Evolutionary conservation across 2,329 filamentous ascomycete species (phyloP).

Genomic region (Furcasterigmium furcatum): DNA sequence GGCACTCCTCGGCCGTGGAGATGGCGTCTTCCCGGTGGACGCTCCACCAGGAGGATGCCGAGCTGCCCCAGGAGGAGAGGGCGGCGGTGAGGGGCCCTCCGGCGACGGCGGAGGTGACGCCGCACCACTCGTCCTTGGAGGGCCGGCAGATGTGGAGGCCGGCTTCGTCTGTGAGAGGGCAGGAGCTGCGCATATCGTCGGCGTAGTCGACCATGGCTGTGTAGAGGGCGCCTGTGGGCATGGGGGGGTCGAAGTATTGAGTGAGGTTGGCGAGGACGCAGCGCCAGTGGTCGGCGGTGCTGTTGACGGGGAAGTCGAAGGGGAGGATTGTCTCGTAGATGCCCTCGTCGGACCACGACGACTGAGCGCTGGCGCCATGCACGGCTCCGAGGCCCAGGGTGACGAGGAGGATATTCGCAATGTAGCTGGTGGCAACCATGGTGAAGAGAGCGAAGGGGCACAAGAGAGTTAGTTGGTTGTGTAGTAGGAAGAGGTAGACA

Average conservation of each 20-base stretch:
- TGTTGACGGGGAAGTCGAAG: not conserved
- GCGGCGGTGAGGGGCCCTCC: not conserved
- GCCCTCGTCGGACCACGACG: not conserved
- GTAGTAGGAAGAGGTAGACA: not conserved
- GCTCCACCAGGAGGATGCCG: not conserved
- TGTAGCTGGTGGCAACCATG: not conserved
- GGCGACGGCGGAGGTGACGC: not conserved
- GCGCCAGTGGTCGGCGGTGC: not conserved
- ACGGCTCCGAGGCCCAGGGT: too few relatives aligned
- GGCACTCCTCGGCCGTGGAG: not conserved
- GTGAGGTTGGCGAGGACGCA: not conserved
- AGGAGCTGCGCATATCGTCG: too few relatives aligned
- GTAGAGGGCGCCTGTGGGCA: not conserved
- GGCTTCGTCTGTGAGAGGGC: too few relatives aligned
- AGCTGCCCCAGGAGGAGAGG: not conserved
- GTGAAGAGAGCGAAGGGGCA: not conserved
- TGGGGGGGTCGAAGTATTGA: not conserved
- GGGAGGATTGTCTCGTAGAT: not conserved
- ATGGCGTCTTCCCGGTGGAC: not conserved
- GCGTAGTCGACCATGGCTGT: too few relatives aligned
- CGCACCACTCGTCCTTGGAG: not conserved
- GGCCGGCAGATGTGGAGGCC: not conserved
- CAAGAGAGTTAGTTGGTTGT: not conserved
- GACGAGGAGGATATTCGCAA: not conserved
- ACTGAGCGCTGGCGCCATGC: too few relatives aligned